Conservation (phyloP, 2,329 filamentous ascomycete species). For the Fusarium xylarioides region DNA sequence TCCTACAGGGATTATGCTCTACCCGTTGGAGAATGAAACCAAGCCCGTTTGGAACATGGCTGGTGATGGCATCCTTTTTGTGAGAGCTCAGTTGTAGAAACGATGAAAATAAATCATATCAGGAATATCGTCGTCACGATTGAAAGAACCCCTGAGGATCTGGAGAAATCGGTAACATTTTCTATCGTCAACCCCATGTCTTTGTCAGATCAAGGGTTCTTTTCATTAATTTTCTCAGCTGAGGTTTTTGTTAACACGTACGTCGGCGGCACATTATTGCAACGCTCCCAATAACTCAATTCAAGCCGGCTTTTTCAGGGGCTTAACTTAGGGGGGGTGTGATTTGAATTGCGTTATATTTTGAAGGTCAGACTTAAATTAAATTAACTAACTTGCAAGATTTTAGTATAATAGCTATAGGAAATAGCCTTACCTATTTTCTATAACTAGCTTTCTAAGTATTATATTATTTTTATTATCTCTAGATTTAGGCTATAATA, state of each 20-base stretch:
- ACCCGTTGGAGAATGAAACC: slow-evolving; percentile 23
- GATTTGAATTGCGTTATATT: too few relatives aligned
- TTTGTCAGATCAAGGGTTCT: neutral
- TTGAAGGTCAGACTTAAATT: too few relatives aligned
- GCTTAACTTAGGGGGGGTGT: too few relatives aligned
- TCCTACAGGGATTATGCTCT: slow-evolving; percentile 10
- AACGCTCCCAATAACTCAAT: too few relatives aligned
- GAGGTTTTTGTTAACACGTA: neutral
- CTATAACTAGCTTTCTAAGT: too few relatives aligned
- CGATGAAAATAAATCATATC: slow-evolving; percentile 5
- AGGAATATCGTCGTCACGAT: neutral
- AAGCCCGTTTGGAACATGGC: slow-evolving; percentile 6
- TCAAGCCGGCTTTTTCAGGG: too few relatives aligned
- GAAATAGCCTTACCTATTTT: too few relatives aligned
- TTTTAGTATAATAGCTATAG: too few relatives aligned
- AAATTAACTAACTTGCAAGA: too few relatives aligned
- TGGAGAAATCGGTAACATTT: neutral
- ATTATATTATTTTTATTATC: too few relatives aligned
- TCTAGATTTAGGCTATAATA: too few relatives aligned
- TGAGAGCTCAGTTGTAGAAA: slow-evolving; percentile 12
- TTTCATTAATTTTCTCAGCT: neutral
- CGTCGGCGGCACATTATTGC: slow-evolving; percentile 20
- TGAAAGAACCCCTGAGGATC: neutral
- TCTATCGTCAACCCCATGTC: neutral
- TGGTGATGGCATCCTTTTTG: slow-evolving; percentile 29